A percentile compares a stretch with the other conserved stretches of the same genome.
These are phyloP conservation scores for Trametes cinnabarina DNA, from an alignment of 768 basidiomycete genomes.

Conservation along the genomic window DNA sequence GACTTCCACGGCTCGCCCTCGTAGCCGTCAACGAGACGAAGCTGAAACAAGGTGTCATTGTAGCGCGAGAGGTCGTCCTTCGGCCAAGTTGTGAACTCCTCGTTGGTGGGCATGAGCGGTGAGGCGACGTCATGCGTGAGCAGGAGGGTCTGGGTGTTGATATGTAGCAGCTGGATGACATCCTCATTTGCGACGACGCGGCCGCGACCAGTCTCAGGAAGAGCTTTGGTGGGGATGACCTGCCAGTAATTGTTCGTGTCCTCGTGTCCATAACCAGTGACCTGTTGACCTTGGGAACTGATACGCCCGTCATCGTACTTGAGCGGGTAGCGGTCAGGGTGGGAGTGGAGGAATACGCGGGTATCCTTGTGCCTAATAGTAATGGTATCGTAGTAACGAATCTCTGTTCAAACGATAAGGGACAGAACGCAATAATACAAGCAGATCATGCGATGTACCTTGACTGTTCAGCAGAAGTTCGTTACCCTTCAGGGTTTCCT, in stretches of 20 bases:
- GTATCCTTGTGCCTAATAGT: slow-evolving; percentile 90
- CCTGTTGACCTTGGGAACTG: slow-evolving; percentile 94
- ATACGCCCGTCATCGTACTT: slow-evolving; percentile 95
- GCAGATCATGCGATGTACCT: slow-evolving; percentile 17
- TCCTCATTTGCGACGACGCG: slow-evolving; percentile 90
- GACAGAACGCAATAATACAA: neutral
- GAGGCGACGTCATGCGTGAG: slow-evolving; percentile 98
- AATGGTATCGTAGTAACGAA: slow-evolving; percentile 88
- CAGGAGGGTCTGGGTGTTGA: slow-evolving; percentile 77
- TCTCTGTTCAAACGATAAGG: slow-evolving; percentile 52
- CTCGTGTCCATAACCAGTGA: slow-evolving; percentile 91
- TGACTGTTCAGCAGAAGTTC: slow-evolving; percentile 89
- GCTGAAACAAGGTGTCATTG: slow-evolving; percentile 87
- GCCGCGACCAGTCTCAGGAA: slow-evolving; percentile 91
- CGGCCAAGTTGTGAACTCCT: slow-evolving; percentile 94
- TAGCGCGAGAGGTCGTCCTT: slow-evolving; percentile 73
- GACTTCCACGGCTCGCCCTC: slow-evolving; percentile 88
- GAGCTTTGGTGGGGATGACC: slow-evolving; percentile 89
- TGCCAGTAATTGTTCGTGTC: slow-evolving; percentile 97
- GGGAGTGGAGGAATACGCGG: slow-evolving; percentile 92
- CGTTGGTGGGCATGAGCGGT: slow-evolving; percentile 95
- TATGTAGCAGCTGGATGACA: slow-evolving; percentile 83
- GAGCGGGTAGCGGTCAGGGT: slow-evolving; percentile 85
- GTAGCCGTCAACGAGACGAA: slow-evolving; percentile 69
- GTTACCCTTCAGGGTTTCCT: slow-evolving; percentile 90